Evolutionary conservation across 495 filamentous ascomycete genomes (phyloP).

Genomic region (Xanthoparmelia taractica): DNA sequence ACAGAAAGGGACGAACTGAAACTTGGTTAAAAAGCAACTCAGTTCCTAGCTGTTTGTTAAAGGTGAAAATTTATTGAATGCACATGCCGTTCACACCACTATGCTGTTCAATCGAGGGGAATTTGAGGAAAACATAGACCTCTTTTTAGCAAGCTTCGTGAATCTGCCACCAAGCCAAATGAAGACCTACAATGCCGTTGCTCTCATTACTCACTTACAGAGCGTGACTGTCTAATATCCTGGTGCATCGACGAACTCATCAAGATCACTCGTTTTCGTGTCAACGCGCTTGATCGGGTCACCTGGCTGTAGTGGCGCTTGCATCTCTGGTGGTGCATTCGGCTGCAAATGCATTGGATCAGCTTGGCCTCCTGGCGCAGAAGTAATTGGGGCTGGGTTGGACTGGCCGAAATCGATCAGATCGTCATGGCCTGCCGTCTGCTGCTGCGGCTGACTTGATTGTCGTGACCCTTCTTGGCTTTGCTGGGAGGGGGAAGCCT

Average conservation of each 20-base stretch:
- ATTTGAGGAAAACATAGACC: not conserved
- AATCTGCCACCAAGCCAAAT: not conserved
- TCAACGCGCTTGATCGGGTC: constrained; percentile 40
- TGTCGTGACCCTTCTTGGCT: constrained; percentile 23
- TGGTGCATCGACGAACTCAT: constrained; percentile 52
- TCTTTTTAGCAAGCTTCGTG: not conserved
- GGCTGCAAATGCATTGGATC: constrained; percentile 15
- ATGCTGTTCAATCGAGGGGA: constrained; percentile 1
- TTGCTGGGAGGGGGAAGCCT: constrained; percentile 20
- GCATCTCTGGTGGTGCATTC: constrained; percentile 14
- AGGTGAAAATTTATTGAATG: not conserved
- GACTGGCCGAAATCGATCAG: constrained; percentile 36
- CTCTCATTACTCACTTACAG: constrained; percentile 13
- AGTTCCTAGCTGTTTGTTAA: not conserved
- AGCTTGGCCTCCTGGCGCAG: constrained; percentile 11
- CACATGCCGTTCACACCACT: not conserved
- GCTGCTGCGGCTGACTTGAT: constrained; percentile 17
- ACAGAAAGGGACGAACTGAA: not conserved
- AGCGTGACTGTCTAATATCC: not conserved
- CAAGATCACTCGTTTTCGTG: constrained; percentile 41
- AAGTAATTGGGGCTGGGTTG: constrained; percentile 17
- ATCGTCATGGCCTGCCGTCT: constrained; percentile 20
- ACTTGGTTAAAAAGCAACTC: not conserved
- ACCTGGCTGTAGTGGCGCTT: constrained; percentile 28
- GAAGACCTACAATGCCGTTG: constrained; percentile 12